A percentile compares a stretch with the other conserved stretches of the same genome.
Conservation (phyloP, 2,329 filamentous ascomycete genomes). For the Ceratocystiopsis minuta region DNA sequence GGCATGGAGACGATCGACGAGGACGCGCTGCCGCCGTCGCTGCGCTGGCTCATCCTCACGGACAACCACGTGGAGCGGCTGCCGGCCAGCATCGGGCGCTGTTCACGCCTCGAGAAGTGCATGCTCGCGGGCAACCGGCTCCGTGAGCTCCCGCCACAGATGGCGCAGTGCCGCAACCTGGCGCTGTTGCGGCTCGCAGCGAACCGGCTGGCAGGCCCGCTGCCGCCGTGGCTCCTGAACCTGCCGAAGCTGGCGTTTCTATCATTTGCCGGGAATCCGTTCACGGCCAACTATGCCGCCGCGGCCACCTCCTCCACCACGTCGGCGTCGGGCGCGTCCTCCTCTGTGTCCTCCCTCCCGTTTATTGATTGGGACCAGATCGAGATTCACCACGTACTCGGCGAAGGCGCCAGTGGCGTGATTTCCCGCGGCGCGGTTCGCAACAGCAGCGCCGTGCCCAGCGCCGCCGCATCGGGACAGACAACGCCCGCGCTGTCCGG, state of each 20-base stretch:
- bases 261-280: conserved; percentile 29
- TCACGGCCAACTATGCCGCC: conserved; percentile 11
- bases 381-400: conserved; percentile 21
- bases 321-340: conserved; percentile 3
- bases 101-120: conserved; percentile 26
- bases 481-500: not conserved
- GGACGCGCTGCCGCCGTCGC: conserved; percentile 19
- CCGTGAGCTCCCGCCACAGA: conserved; percentile 19
- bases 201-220: conserved; percentile 18
- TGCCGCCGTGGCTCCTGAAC: conserved; percentile 26
- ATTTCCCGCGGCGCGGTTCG: conserved; percentile 20
- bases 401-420: conserved; percentile 27
- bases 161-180: conserved; percentile 25
- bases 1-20: conserved; percentile 24
- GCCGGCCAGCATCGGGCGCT: conserved; percentile 24
- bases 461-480: conserved; percentile 1
- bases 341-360: conserved; percentile 12
- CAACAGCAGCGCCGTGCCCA: conserved; percentile 8
- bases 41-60: conserved; percentile 31
- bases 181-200: conserved; percentile 25
- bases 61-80: conserved; percentile 23
- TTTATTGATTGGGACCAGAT: conserved; percentile 24
- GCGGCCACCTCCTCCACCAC: too few relatives aligned
- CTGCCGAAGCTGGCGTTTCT: conserved; percentile 28
- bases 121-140: conserved; percentile 30